Evolutionary conservation across 192 early-diverging fungal genomes (phyloP).

Genomic region (Podila epigama): DNA sequence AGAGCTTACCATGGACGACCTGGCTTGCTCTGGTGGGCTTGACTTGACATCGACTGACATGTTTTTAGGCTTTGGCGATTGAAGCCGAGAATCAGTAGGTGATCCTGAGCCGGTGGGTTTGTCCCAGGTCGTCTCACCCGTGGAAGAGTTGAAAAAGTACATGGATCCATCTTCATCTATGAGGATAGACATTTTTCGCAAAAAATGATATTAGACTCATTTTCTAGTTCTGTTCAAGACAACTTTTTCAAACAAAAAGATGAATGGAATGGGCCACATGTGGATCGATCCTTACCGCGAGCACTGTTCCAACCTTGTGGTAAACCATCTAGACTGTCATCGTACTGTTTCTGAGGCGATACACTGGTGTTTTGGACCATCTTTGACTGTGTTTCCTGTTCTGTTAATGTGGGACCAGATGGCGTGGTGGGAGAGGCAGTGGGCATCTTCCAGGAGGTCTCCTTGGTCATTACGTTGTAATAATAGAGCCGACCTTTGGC

Average conservation of each 20-base stretch:
- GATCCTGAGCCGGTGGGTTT: slow-evolving; percentile 26
- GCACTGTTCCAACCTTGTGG: slow-evolving; percentile 55
- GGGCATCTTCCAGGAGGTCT: slow-evolving; percentile 41
- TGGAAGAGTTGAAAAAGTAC: slow-evolving; percentile 62
- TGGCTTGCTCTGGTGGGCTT: background rate
- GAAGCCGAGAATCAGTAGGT: background rate
- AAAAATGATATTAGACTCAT: background rate
- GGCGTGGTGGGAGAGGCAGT: background rate
- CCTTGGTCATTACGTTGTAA: slow-evolving; percentile 35
- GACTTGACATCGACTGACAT: background rate
- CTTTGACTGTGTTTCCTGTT: background rate
- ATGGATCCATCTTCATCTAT: slow-evolving; percentile 55
- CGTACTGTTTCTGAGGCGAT: background rate
- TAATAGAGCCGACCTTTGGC: slow-evolving; percentile 31
- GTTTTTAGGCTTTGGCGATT: background rate
- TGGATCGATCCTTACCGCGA: slow-evolving; percentile 42
- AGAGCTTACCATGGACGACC: background rate
- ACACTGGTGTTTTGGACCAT: background rate
- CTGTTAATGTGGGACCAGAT: background rate
- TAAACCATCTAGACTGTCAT: slow-evolving; percentile 6
- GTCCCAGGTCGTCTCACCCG: slow-evolving; percentile 60
- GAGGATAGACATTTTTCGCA: background rate
- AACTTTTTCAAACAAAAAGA: background rate
- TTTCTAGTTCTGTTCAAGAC: background rate
- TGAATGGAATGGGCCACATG: background rate